phyloP scores from a whole-genome alignment of 1,284 basidiomycete genomes.

The Vanrija sp. region DNA sequence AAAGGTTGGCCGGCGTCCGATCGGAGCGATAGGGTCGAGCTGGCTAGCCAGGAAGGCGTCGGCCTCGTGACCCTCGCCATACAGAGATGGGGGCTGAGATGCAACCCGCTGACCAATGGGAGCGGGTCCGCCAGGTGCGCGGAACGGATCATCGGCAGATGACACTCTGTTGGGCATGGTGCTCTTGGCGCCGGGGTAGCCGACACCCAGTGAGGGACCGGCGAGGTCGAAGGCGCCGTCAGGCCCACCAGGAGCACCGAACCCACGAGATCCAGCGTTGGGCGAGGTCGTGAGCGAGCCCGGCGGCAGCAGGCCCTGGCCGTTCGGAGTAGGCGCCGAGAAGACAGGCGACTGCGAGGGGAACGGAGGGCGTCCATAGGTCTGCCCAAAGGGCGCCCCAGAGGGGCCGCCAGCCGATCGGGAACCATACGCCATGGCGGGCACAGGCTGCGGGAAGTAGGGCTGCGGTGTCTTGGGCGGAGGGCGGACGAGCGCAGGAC shows the following conservation, averaged over 20 bases:
- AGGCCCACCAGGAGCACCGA: neutral
- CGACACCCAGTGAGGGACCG: constrained; percentile 31
- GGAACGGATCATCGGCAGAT: constrained; percentile 36
- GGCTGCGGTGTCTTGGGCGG: constrained; percentile 37
- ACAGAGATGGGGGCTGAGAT: constrained; percentile 10
- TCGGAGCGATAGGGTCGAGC: constrained; percentile 3
- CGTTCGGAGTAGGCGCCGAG: constrained; percentile 21
- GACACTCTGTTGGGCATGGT: constrained; percentile 17
- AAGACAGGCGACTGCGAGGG: constrained; percentile 30
- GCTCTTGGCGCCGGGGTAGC: constrained; percentile 28
- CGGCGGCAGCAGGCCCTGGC: constrained; percentile 11
- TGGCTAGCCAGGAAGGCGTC: constrained; percentile 1
- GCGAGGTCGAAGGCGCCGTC: constrained; percentile 8
- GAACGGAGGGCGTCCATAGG: constrained; percentile 10
- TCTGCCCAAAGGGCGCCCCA: neutral
- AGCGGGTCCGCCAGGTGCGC: constrained; percentile 14
- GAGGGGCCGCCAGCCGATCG: neutral
- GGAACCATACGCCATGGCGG: constrained; percentile 4
- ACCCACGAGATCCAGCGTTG: constrained; percentile 15
- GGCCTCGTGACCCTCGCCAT: constrained; percentile 7
- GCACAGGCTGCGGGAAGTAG: constrained; percentile 16
- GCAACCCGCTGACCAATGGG: constrained; percentile 31
- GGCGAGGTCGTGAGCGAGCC: constrained; percentile 23
- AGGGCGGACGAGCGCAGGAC: constrained; percentile 6
- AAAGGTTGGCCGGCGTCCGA: constrained; percentile 3